Conservation (phyloP, 495 filamentous ascomycete species). For the Physcia stellaris region DNA sequence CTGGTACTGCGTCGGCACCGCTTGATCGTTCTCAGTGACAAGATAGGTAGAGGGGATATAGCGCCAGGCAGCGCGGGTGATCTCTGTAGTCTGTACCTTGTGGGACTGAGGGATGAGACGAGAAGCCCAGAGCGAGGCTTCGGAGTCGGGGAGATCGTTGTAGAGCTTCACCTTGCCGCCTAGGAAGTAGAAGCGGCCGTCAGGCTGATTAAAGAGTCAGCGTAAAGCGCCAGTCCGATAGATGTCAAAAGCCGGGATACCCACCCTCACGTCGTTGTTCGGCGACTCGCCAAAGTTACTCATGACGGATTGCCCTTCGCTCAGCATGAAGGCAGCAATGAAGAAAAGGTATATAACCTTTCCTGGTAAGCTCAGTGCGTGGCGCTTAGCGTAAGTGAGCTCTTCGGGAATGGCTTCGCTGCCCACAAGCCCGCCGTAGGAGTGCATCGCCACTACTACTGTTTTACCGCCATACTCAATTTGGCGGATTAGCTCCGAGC, state of each 20-base stretch:
- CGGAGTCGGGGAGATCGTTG: constrained; percentile 17
- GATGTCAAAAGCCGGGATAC: neutral
- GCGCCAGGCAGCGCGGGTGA: constrained; percentile 32
- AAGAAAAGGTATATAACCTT: constrained; percentile 29
- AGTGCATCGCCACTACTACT: constrained; percentile 32
- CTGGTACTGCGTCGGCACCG: constrained; percentile 24
- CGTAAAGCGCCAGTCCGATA: too few species aligned
- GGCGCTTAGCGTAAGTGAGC: constrained; percentile 21
- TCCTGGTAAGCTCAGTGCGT: constrained; percentile 18
- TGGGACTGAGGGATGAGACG: constrained; percentile 13
- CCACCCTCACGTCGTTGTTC: constrained; percentile 2
- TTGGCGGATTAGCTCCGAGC: constrained; percentile 1
- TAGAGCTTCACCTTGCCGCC: constrained; percentile 9
- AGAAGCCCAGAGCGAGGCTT: constrained; percentile 11
- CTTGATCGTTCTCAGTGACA: constrained; percentile 30
- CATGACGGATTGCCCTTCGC: constrained; percentile 15
- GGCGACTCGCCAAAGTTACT: constrained; percentile 12
- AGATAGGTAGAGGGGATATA: constrained; percentile 34
- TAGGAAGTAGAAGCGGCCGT: constrained; percentile 1
- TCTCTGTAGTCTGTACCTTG: constrained; percentile 9
- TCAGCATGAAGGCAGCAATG: constrained; percentile 23
- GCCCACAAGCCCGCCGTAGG: constrained; percentile 26
- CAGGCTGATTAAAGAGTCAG: constrained; percentile 1
- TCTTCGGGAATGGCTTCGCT: constrained; percentile 26
- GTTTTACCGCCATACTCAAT: constrained; percentile 7